These are phyloP conservation scores for Cyberlindnera petersonii DNA, from an alignment of 805 yeast species.

Conservation along the genomic window DNA sequence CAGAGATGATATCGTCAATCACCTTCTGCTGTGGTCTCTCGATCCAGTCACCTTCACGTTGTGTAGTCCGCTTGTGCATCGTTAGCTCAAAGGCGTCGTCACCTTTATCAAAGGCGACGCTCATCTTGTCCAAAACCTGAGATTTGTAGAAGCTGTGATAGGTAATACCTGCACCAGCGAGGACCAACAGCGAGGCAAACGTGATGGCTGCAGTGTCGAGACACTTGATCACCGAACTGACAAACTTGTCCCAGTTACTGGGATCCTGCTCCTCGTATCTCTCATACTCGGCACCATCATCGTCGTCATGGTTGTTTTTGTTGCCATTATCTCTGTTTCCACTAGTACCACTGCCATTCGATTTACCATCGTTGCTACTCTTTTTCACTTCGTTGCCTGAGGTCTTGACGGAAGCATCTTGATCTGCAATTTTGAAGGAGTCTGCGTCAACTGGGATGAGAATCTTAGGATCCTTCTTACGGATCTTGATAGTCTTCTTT, in stretches of 20 bases:
- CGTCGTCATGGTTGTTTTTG: conserved; percentile 9
- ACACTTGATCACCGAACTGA: conserved; percentile 35
- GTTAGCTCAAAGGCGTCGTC: conserved; percentile 61
- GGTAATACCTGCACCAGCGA: conserved; percentile 67
- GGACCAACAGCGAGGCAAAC: conserved; percentile 59
- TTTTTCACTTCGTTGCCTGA: background rate
- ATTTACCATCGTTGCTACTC: background rate
- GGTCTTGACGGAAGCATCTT: conserved; percentile 1
- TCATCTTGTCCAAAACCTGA: conserved; percentile 63
- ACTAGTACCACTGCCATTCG: conserved; percentile 1
- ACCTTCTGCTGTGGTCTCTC: conserved; percentile 63
- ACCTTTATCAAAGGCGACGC: conserved; percentile 60
- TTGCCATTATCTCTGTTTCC: background rate
- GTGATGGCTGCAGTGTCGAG: conserved; percentile 71
- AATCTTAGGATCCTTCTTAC: conserved; percentile 18
- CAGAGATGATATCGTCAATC: conserved; percentile 61
- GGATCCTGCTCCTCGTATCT: conserved; percentile 16
- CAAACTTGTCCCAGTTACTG: conserved; percentile 16
- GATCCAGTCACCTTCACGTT: conserved; percentile 54
- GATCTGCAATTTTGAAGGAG: conserved; percentile 14
- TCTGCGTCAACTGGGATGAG: conserved; percentile 22
- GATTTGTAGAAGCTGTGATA: conserved; percentile 60
- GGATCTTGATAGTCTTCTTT: conserved; percentile 9
- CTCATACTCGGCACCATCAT: conserved; percentile 12
- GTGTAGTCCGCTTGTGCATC: conserved; percentile 41